A percentile compares a stretch with the other conserved stretches of the same genome.
Conservation (phyloP, 306 rosid genomes). For the Pueraria montana region DNA sequence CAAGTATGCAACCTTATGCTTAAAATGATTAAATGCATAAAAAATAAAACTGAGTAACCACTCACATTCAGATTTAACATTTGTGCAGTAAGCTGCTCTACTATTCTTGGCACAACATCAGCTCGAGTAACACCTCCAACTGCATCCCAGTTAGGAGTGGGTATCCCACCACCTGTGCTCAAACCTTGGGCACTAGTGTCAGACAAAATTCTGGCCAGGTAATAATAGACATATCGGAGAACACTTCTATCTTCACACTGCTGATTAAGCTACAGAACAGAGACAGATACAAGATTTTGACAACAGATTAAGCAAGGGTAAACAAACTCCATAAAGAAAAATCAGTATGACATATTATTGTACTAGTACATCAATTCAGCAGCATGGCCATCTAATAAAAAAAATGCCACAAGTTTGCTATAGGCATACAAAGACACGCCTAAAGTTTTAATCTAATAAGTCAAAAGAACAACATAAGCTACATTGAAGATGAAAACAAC, state of each 20-base stretch:
- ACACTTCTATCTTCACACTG: slow-evolving; percentile 96
- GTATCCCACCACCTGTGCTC: slow-evolving; percentile 98
- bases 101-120: slow-evolving; percentile 96
- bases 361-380: background rate
- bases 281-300: slow-evolving; percentile 37
- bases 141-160: slow-evolving; percentile 99
- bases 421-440: slow-evolving; percentile 8
- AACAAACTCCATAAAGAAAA: slow-evolving; percentile 12
- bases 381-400: slow-evolving; percentile 9
- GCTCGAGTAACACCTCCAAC: slow-evolving; percentile 99
- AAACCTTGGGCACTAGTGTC: slow-evolving; percentile 92
- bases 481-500: background rate
- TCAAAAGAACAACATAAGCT: slow-evolving; percentile 1
- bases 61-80: slow-evolving; percentile 82
- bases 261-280: slow-evolving; percentile 78
- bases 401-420: background rate
- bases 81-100: slow-evolving; percentile 79
- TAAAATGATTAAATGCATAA: slow-evolving; percentile 28
- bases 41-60: slow-evolving; percentile 38
- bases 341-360: background rate
- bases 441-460: background rate
- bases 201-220: slow-evolving; percentile 93
- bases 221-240: slow-evolving; percentile 90
- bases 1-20: slow-evolving; percentile 39
- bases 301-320: slow-evolving; percentile 22